Base-by-base conservation (phyloP, 2,329 filamentous ascomycete species). In the Canariomyces notabilis region DNA sequence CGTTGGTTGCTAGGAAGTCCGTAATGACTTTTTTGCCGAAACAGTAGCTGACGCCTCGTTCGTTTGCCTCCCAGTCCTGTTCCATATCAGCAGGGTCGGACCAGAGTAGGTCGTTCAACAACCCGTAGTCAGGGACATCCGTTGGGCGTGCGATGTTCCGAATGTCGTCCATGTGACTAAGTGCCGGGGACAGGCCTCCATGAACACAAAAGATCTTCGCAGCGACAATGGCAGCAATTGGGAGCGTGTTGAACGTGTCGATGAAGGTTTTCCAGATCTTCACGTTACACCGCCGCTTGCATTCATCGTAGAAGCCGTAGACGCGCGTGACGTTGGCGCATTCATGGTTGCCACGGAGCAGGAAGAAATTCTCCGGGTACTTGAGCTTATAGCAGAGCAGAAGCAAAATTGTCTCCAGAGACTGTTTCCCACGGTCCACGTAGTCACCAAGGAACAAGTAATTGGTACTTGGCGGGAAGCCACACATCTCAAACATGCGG, bases 181-280 rank as follows among this genome's bases (percentile, higher is more conserved):
- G 76, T 38, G 87, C 90, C 1, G 93, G 93, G 11, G 90, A 96
- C 18, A 98, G 74, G 12, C 93, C 93, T 41, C 93, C 93, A 61
- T 98, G 93, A 14, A 97, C 91, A 61, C 90, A 96, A 65, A 96
- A 97, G 48, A 97, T 97, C 72, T 97, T 97, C 56, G 88, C 89
- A 2, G 90, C 91, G 31, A 97, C 90, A 60, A 95, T 96, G n/a
- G 91, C 82, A 35, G 91, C 91, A 60, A 97, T 96, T 0, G 91
- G 91, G 36, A 97, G 77, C 34, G 85, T 90, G 66, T 97, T 97
- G 75, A 97, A 97, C 20, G 87, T 93, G 64, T 97, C 91, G 42
- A 95, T 84, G 63, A 97, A 97, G 0, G 89, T 94, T 74, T 97
- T 97, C 91, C 91, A 97, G 45, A 95, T 82, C 72, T 96, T 96